These are phyloP conservation scores for Dimargaris cristalligena DNA, from an alignment of 192 early-diverging fungal genomes.

Conservation along the genomic window DNA sequence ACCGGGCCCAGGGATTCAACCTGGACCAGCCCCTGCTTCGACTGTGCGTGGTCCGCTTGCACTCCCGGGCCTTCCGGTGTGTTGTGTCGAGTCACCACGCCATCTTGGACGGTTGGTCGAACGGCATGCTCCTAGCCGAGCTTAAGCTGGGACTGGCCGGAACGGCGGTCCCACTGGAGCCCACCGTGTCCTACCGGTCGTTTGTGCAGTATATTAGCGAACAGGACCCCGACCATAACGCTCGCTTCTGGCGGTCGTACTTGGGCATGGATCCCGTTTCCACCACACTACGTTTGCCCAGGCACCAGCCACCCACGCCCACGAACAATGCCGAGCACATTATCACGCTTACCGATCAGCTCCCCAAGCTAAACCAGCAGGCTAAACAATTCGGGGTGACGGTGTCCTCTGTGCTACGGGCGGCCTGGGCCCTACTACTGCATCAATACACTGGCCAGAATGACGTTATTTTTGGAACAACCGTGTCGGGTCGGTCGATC, in stretches of 20 bases:
- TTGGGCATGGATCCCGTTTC: neutral
- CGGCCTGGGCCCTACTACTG: conserved; percentile 6
- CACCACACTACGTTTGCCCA: neutral
- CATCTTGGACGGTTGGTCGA: conserved; percentile 7
- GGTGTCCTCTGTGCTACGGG: neutral
- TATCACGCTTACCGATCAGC: neutral
- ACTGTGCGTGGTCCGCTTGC: neutral
- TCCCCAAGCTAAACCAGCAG: neutral
- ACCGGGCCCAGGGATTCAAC: neutral
- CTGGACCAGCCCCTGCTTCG: neutral
- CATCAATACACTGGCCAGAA: neutral
- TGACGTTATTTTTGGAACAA: conserved; percentile 5
- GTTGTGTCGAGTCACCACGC: conserved; percentile 7
- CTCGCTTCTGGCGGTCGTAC: neutral
- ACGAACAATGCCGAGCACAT: neutral
- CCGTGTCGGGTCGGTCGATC: neutral
- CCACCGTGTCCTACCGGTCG: neutral
- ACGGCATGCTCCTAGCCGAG: neutral
- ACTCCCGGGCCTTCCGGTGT: neutral
- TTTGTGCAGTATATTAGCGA: neutral
- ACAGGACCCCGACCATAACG: neutral
- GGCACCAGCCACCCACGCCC: too few species aligned
- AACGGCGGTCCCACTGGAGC: neutral
- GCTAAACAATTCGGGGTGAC: neutral
- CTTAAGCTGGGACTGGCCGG: neutral